Evolutionary conservation across 2,329 filamentous ascomycete genomes (phyloP), one percentile per base, ranked within the genome.

Genomic region (Fusarium burgessii): DNA sequence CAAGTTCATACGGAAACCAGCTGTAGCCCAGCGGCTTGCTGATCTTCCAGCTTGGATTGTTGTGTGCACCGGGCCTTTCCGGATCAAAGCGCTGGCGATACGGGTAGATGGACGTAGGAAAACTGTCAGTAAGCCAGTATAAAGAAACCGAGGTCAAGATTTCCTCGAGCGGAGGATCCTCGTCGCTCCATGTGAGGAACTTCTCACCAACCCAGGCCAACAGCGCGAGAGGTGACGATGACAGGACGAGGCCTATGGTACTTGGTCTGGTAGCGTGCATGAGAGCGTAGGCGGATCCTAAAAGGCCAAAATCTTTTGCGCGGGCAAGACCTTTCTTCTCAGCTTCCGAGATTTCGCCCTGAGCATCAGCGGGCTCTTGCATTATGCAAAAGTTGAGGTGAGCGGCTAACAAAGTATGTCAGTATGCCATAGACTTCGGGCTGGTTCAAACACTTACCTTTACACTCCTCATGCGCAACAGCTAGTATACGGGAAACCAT

Each of bases 131-230:
- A 0, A 66, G 4, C 62, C 62, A 66, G 17, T 66, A 66, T 0
- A 66, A 6, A 0, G 62, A 51, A 1, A 66, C 35, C 0, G 61
- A 66, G 2, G 61, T 66, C 0, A 66, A 23, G 0, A 59, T 33
- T 1, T 59, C 45, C 0, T 66, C n/a, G 0, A 66, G 41, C 0
- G 62, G 12, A 1, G 62, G 62, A 11, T 41, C 23, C n/a, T 66
- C 11, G 10, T 66, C 52, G 9, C 52, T 47, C 62, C 62, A 66
- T 23, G 45, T 41, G 0, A 36, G 45, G 0, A 66, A 66, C 4
- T 66, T 66, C 29, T 66, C 52, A 1, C 62, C 62, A 2, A 66
- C 32, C 62, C 62, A 66, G 3, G 40, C 29, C 15, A 66, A 7
- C 3, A 66, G 35, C 1, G 62, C 62, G 14, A 66, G 35, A 2